Evolutionary conservation across 192 early-diverging fungal genomes (phyloP).

Genomic region (Gamsiella multidivaricata): DNA sequence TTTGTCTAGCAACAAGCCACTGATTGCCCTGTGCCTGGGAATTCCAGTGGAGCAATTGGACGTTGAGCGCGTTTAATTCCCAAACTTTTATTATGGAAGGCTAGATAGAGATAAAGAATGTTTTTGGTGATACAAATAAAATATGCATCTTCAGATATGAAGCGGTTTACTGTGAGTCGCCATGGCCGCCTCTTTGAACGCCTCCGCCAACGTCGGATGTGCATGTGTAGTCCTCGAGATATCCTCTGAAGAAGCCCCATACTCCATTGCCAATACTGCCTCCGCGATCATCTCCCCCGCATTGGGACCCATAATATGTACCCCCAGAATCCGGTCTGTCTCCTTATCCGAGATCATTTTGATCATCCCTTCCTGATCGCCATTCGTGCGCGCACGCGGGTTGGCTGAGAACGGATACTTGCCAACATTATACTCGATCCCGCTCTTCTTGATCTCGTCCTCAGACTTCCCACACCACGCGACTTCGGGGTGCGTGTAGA

Average conservation of each 20-base stretch:
- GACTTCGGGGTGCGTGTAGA: conserved; percentile 98
- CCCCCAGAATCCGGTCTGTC: conserved; percentile 95
- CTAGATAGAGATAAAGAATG: too few relatives aligned
- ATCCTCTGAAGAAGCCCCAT: conserved; percentile 96
- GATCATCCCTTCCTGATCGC: conserved; percentile 91
- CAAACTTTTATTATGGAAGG: too few relatives aligned
- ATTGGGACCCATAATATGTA: conserved; percentile 98
- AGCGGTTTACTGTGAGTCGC: conserved; percentile 84
- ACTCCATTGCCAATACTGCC: conserved; percentile 96
- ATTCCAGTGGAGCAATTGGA: too few relatives aligned
- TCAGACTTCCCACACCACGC: conserved; percentile 99
- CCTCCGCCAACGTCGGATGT: conserved; percentile 95
- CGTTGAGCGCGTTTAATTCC: too few relatives aligned
- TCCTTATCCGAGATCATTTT: conserved; percentile 97
- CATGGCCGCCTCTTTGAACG: conserved; percentile 98
- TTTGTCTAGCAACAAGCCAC: too few relatives aligned
- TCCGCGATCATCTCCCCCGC: conserved; percentile 99
- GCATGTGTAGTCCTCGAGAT: conserved; percentile 97
- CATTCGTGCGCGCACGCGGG: conserved; percentile 96
- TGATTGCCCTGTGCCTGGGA: too few relatives aligned
- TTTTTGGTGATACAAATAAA: too few relatives aligned
- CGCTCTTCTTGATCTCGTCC: conserved; percentile 88
- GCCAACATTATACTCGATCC: conserved; percentile 89
- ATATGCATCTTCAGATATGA: conserved; percentile 73
- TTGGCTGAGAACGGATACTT: conserved; percentile 96